Evolutionary conservation across 805 yeast species (phyloP), one percentile per base, ranked within the genome.

Genomic region (Ogataea salicorniae): DNA sequence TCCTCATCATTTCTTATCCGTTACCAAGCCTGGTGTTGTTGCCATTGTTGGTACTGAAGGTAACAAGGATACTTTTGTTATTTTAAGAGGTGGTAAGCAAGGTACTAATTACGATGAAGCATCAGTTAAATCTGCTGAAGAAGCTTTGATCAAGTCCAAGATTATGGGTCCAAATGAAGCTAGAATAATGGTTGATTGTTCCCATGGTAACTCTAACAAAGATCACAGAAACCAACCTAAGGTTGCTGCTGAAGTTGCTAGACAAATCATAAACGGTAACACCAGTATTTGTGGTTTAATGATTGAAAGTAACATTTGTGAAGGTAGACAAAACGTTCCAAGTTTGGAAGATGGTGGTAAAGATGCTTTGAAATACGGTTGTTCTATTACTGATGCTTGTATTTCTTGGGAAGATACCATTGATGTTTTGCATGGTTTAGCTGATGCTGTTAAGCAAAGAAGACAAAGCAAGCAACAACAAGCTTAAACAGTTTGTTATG

Each of bases 371-470:
- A 80, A 85, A 62, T 92, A 92, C 71, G 99, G 99, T 53, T 87
- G 90, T 53, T 87, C 96, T 31, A 90, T 92, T 60, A 92, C 99
- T n/a, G 99, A 92, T 69, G 96, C 97, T 33, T 92, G 99, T 76
- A 90, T 92, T 51, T 79, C 88, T 50, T 88, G 96, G 89, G 94
- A 86, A 46, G 74, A 81, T 42, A 92, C 99, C 16, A 92, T 76
- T 42, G 70, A 67, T 23, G 92, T 89, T 46, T 75, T 92, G 58
- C 76, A 74, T 44, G 72, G 74, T 44, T 79, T 92, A 59, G 83
- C 97, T 23, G 77, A 77, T 34, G 95, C 96, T 50, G 94, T 92
- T 31, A 79, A 80, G 67, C 72, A 74, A 42, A 84, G 97, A 76
- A 84, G 97, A 75, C 59, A 20, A 29, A 42, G 39, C 15, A 39